Percentiles rank a stretch among this genome's conserved stretches.
Evolutionary conservation across 2,329 filamentous ascomycete species (phyloP).

Genomic region (Sporothrix schenckii): DNA sequence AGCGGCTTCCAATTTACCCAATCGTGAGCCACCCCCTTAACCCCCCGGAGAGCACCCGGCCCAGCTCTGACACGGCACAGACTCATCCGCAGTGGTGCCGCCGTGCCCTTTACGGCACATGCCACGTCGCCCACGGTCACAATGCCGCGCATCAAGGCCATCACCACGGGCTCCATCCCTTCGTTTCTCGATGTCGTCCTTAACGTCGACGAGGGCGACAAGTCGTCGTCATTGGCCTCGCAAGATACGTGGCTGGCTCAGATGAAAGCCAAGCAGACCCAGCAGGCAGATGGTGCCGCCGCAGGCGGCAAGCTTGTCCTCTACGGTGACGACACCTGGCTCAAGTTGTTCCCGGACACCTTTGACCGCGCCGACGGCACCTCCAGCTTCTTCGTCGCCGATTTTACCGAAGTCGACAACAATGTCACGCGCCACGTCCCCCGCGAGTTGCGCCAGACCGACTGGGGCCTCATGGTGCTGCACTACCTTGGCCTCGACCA

Average conservation of each 20-base stretch:
- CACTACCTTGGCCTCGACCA: conserved; percentile 96
- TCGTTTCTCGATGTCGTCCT: conserved; percentile 96
- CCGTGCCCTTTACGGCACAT: conserved; percentile 92
- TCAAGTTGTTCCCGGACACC: conserved; percentile 89
- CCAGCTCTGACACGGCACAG: conserved; percentile 50
- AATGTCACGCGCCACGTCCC: conserved; percentile 93
- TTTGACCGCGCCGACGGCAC: conserved; percentile 91
- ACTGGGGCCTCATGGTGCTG: conserved; percentile 93
- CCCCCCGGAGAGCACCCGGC: too few species aligned
- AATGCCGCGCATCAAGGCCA: conserved; percentile 96
- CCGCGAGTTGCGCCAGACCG: conserved; percentile 70
- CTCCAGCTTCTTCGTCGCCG: conserved; percentile 96
- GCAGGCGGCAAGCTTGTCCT: conserved; percentile 76
- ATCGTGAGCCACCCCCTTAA: conserved; percentile 58
- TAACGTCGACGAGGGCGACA: conserved; percentile 94
- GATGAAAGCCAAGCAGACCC: conserved; percentile 66
- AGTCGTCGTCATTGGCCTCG: conserved; percentile 78
- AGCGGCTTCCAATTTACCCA: conserved; percentile 90
- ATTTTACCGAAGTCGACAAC: conserved; percentile 96
- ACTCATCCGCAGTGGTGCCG: conserved; percentile 78
- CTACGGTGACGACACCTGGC: conserved; percentile 98
- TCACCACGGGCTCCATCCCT: conserved; percentile 96
- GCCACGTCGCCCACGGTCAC: conserved; percentile 97
- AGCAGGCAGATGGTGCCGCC: conserved; percentile 31
- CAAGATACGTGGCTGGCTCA: conserved; percentile 98